A percentile compares a stretch with the other conserved stretches of the same genome.
phyloP scores from a whole-genome alignment of 805 yeast genomes.

The Metschnikowia reukaufii region DNA sequence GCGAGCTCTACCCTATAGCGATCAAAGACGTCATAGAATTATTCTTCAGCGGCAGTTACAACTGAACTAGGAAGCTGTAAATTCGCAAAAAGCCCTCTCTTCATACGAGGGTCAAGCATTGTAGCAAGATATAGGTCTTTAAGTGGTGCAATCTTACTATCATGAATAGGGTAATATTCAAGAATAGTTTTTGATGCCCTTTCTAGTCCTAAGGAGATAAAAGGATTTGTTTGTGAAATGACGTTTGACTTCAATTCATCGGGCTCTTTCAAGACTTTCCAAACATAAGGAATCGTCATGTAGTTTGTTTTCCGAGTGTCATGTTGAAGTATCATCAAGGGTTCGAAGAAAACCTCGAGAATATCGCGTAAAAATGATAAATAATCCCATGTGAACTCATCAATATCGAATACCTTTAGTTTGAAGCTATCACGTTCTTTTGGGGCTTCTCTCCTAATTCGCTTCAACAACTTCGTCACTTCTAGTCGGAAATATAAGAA shows the following conservation, averaged over 20 bases:
- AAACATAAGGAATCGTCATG: slow-evolving; percentile 1
- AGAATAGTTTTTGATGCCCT: background rate
- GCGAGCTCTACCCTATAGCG: slow-evolving; percentile 2
- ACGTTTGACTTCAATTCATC: background rate
- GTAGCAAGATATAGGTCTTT: slow-evolving; percentile 6
- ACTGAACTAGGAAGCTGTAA: background rate
- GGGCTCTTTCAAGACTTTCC: background rate
- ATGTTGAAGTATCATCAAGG: background rate
- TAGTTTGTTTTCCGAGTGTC: background rate
- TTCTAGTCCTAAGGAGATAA: background rate
- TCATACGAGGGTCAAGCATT: slow-evolving; percentile 6
- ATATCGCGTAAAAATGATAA: background rate
- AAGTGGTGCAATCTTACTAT: background rate
- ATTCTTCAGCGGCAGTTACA: background rate
- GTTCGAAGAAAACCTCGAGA: background rate
- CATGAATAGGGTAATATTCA: slow-evolving; percentile 1
- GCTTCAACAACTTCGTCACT: background rate
- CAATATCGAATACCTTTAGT: background rate
- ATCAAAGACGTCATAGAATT: slow-evolving; percentile 1
- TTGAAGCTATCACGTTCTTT: background rate
- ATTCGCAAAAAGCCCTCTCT: background rate
- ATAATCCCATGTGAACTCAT: background rate
- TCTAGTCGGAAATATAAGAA: slow-evolving; percentile 4
- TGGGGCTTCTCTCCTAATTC: background rate
- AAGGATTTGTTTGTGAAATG: background rate